A percentile compares a stretch with the other conserved stretches of the same genome.
phyloP scores from a whole-genome alignment of 75 land plant genomes.

The Sequoiadendron giganteum region DNA sequence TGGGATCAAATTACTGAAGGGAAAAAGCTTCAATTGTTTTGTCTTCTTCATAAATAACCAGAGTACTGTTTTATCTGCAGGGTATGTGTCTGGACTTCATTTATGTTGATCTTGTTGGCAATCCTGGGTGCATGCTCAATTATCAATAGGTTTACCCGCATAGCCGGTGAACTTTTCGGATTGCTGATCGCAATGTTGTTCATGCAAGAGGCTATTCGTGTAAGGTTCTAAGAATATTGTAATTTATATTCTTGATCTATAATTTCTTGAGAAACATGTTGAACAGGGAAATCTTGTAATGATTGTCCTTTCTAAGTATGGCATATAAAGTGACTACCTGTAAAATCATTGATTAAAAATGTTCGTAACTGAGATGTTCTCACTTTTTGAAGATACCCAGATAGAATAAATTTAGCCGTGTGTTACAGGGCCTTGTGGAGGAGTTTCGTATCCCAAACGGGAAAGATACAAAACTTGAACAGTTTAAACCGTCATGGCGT shows the following conservation, averaged over 20 bases:
- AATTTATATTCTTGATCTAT: not conserved
- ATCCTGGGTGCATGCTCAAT: constrained; percentile 90
- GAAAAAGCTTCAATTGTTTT: not conserved
- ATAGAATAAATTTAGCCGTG: not conserved
- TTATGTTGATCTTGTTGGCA: constrained; percentile 64
- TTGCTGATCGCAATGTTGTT: constrained; percentile 93
- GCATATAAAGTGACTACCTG: not conserved
- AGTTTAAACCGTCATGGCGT: constrained; percentile 53
- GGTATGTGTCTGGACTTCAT: constrained; percentile 96
- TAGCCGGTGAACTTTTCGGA: constrained; percentile 97
- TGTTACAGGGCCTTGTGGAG: constrained; percentile 47
- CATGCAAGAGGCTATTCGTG: constrained; percentile 94
- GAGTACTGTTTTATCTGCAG: constrained; percentile 30
- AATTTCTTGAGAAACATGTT: not conserved
- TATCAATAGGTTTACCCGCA: constrained; percentile 90
- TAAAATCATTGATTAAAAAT: not conserved
- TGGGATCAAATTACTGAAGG: not conserved
- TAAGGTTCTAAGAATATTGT: constrained; percentile 19
- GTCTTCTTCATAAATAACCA: not conserved
- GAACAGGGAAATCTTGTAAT: not conserved
- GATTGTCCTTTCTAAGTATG: not conserved
- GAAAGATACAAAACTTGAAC: constrained; percentile 26
- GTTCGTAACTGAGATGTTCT: no score
- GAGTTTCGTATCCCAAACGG: constrained; percentile 53
- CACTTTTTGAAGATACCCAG: not conserved